Evolutionary conservation across 495 filamentous ascomycete genomes (phyloP).

Genomic region (Rostrohypoxylon terebratum): DNA sequence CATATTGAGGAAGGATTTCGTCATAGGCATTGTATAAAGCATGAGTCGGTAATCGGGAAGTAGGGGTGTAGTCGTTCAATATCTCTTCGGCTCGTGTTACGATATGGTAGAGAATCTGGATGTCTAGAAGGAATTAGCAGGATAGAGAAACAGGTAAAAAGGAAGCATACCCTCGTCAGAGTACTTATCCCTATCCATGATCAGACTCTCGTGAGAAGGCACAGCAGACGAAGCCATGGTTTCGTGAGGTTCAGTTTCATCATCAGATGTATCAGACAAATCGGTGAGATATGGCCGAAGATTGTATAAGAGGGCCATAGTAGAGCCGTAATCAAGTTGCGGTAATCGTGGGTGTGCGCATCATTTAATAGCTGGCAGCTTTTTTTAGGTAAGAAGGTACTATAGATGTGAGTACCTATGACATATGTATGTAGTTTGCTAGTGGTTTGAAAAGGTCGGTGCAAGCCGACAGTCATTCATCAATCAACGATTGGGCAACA

Average conservation of each 20-base stretch:
- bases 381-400: neutral
- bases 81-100: slow-evolving; percentile 75
- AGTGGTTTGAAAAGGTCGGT: neutral
- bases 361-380: slow-evolving; percentile 20
- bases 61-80: slow-evolving; percentile 64
- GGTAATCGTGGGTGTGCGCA: slow-evolving; percentile 11
- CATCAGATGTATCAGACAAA: slow-evolving; percentile 26
- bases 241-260: slow-evolving; percentile 23
- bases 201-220: slow-evolving; percentile 10
- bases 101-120: slow-evolving; percentile 81
- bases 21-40: slow-evolving; percentile 87
- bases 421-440: neutral
- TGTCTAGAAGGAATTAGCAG: slow-evolving; percentile 66
- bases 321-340: slow-evolving; percentile 17
- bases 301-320: slow-evolving; percentile 35
- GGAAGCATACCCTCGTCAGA: slow-evolving; percentile 72
- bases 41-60: slow-evolving; percentile 74
- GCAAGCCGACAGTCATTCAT: slow-evolving; percentile 8
- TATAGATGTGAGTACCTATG: no score
- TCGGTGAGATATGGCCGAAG: slow-evolving; percentile 25
- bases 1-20: slow-evolving; percentile 72
- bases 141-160: slow-evolving; percentile 3
- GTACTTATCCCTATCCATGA: slow-evolving; percentile 50
- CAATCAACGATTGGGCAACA: slow-evolving; percentile 17
- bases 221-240: slow-evolving; percentile 23